phyloP scores from a whole-genome alignment of 257 asterid species.

The Jaltomata sinuosa region DNA sequence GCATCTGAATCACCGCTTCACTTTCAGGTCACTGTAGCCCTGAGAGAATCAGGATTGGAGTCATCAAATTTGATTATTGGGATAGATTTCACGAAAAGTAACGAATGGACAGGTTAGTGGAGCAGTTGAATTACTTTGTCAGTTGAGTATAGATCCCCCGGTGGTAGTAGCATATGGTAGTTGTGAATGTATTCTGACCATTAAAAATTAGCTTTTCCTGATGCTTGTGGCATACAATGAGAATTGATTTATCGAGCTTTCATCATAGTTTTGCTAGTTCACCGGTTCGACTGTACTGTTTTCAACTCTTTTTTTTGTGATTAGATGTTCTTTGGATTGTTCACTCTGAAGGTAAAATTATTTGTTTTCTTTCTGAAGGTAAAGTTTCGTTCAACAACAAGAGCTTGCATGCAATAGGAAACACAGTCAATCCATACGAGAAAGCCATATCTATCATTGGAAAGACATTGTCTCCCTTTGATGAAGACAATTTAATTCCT shows the following conservation, averaged over 20 bases:
- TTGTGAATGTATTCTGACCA: neutral
- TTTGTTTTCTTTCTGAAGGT: constrained; percentile 38
- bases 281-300: neutral
- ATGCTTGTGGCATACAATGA: neutral
- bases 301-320: neutral
- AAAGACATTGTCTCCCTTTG: constrained; percentile 77
- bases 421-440: constrained; percentile 65
- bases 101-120: constrained; percentile 78
- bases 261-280: neutral
- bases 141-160: neutral
- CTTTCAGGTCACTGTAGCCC: constrained; percentile 59
- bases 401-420: constrained; percentile 62
- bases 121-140: neutral
- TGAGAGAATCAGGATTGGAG: constrained; percentile 75
- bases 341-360: constrained; percentile 14
- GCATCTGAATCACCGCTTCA: constrained; percentile 2
- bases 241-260: neutral
- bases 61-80: constrained; percentile 85
- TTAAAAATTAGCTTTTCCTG: neutral
- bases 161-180: neutral
- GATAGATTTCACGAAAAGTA: constrained; percentile 80
- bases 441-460: constrained; percentile 75
- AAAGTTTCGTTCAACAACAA: constrained; percentile 56
- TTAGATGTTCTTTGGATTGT: neutral
- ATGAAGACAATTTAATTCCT: constrained; percentile 78